Base-by-base conservation (phyloP, 2,329 filamentous ascomycete species). In the Penicillium thymicola region DNA sequence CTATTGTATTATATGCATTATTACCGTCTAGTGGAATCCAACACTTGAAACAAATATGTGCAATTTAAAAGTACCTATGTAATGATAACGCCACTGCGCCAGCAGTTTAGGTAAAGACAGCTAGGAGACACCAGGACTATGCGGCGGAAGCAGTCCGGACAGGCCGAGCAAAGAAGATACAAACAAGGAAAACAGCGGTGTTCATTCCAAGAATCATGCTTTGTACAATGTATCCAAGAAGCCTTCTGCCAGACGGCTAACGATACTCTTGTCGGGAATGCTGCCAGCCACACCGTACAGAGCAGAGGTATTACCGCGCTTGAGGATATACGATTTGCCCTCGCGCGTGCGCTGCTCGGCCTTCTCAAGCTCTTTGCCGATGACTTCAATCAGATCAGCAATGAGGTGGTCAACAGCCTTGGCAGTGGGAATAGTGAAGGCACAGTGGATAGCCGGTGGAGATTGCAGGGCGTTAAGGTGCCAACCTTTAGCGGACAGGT, bases 161-260 rank as follows among this genome's bases (percentile, higher is more conserved):
- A 44, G n/a, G 37, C 44, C 16, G 23, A 48, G 21, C 10, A 21
- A 36, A 42, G n/a, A 50, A 54, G 45, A 51, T 58, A 58, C 49
- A 45, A 56, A 40, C 21, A 54, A 41, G 48, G 27, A 57, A 51
- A 45, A 54, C 6, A 3, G 5, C 36, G 6, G 10, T 40, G 13
- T 34, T n/a, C 13, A 37, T 34, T 30, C 2, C 25, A 37, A 30
- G 23, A 32, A 44, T 62, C 77, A 94, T 58, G 88, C 88, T 80
- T 96, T 96, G 76, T 97, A 97, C 74, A 97, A 72, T 51, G 94
- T 88, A 77, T 97, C 92, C 70, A 97, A 80, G 75, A 97, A 99
- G 0, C 92, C 93, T 64, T 83, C 90, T 2, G 92, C 93, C 70
- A 99, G 77, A 67, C 96, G 90, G 63, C 90, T 90, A 32, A 99